phyloP scores from a whole-genome alignment of 2,329 filamentous ascomycete species.

The Xylariales sp. region DNA sequence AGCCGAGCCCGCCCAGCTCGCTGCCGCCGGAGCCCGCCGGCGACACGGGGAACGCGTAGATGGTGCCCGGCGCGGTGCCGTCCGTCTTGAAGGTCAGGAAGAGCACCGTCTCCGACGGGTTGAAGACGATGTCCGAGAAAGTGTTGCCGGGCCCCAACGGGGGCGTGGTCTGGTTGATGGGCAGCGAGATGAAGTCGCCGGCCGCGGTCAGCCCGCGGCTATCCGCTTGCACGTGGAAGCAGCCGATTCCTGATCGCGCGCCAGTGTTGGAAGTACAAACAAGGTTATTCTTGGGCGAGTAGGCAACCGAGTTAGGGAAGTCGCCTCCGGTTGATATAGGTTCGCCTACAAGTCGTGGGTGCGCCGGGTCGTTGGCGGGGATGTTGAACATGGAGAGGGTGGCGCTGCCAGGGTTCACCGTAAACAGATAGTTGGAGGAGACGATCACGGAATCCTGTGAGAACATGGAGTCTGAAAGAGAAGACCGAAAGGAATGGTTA shows the following conservation, averaged over 20 bases:
- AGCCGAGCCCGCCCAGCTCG: no score
- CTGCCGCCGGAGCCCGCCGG: no score
- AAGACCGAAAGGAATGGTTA: no score
- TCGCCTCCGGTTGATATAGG: constrained; percentile 18
- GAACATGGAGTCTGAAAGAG: constrained; percentile 13
- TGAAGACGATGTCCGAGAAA: constrained; percentile 37
- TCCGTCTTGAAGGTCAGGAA: background rate
- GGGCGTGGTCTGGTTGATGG: constrained; percentile 34
- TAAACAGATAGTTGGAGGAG: constrained; percentile 23
- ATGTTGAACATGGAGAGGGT: constrained; percentile 19
- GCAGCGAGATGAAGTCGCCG: constrained; percentile 19
- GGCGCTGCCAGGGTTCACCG: constrained; percentile 26
- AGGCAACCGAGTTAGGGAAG: constrained; percentile 20
- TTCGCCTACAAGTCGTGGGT: constrained; percentile 14
- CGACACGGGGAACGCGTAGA: background rate
- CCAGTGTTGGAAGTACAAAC: constrained; percentile 20
- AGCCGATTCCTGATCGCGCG: constrained; percentile 13
- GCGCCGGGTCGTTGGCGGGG: constrained; percentile 13
- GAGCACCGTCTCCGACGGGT: constrained; percentile 26
- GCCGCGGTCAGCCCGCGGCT: constrained; percentile 11
- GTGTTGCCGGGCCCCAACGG: constrained; percentile 33
- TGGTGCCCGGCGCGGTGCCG: background rate
- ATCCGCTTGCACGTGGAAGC: constrained; percentile 13
- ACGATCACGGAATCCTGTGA: constrained; percentile 14
- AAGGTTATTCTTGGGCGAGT: constrained; percentile 14